phyloP scores from a whole-genome alignment of 2,329 filamentous ascomycete genomes.

The Fonsecaea monophora region DNA sequence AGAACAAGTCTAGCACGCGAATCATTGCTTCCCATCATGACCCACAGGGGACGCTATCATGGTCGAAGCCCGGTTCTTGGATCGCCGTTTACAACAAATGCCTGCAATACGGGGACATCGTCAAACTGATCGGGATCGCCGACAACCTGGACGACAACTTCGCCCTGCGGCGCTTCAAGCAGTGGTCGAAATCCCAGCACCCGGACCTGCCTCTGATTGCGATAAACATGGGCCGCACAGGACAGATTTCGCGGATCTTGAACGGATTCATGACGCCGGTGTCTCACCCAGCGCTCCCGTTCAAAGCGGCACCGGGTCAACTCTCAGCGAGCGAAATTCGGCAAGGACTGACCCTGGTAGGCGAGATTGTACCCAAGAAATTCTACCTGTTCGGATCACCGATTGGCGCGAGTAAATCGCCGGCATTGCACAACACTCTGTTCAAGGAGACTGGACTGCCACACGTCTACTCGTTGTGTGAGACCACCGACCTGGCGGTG shows the following conservation, averaged over 20 bases:
- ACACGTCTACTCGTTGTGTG: slow-evolving; percentile 77
- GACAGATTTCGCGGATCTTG: slow-evolving; percentile 86
- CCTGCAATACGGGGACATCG: slow-evolving; percentile 85
- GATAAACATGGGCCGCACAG: slow-evolving; percentile 90
- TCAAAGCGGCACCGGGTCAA: slow-evolving; percentile 92
- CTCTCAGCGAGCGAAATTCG: slow-evolving; percentile 89
- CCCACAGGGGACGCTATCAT: slow-evolving; percentile 76
- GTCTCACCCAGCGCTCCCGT: slow-evolving; percentile 84
- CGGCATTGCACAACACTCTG: slow-evolving; percentile 85
- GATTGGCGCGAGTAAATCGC: slow-evolving; percentile 80
- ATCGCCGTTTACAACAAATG: slow-evolving; percentile 87
- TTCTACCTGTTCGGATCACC: slow-evolving; percentile 91
- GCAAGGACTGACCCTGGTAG: slow-evolving; percentile 76
- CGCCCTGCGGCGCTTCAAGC: slow-evolving; percentile 79
- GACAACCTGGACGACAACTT: slow-evolving; percentile 83
- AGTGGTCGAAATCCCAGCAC: slow-evolving; percentile 73
- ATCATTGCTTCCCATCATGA: slow-evolving; percentile 98
- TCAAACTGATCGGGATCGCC: slow-evolving; percentile 90
- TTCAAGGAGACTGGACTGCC: slow-evolving; percentile 80
- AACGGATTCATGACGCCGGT: slow-evolving; percentile 96
- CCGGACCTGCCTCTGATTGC: slow-evolving; percentile 80
- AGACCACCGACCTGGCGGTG: slow-evolving; percentile 71
- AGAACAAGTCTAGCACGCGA: slow-evolving; percentile 73
- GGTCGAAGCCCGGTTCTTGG: slow-evolving; percentile 87
- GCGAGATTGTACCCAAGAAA: slow-evolving; percentile 74